phyloP scores from a whole-genome alignment of 116 monocot species.

The Phalaenopsis hybrid region DNA sequence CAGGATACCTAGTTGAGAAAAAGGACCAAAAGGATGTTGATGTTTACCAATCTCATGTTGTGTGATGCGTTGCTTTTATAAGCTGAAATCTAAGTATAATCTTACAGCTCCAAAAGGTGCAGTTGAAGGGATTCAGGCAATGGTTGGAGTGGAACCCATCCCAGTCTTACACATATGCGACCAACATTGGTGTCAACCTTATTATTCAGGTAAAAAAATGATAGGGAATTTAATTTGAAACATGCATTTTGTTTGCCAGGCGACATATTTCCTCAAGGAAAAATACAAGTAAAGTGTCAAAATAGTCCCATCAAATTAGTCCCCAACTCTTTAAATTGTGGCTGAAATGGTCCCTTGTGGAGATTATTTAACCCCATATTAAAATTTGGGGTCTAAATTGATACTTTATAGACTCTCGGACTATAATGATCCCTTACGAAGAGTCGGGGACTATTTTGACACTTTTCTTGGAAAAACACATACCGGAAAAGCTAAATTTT shows the following conservation, averaged over 20 bases:
- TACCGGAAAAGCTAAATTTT: conserved; percentile 95
- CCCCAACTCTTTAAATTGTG: too few species aligned
- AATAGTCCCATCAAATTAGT: too few species aligned
- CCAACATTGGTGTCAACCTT: conserved; percentile 99
- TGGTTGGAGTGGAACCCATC: conserved; percentile 99
- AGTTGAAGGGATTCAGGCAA: conserved; percentile 82
- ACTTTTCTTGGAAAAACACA: not conserved
- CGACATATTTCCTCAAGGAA: not conserved
- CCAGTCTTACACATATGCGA: conserved; percentile 90
- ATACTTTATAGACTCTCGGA: too few species aligned
- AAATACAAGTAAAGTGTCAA: not conserved
- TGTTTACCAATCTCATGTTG: not conserved
- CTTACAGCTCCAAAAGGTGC: conserved; percentile 89
- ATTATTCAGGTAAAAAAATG: conserved; percentile 6
- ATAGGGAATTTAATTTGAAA: too few species aligned
- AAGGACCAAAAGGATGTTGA: conserved; percentile 7
- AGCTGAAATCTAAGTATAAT: not conserved
- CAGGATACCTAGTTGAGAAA: conserved; percentile 61
- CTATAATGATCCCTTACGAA: too few species aligned
- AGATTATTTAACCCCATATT: too few species aligned
- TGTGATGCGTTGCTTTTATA: not conserved
- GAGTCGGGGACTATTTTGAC: too few species aligned
- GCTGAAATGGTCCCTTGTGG: too few species aligned
- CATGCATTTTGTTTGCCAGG: not conserved
- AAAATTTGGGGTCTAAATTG: too few species aligned